phyloP scores from a whole-genome alignment of 2,329 filamentous ascomycete genomes.

The Exophiala aquamarina region DNA sequence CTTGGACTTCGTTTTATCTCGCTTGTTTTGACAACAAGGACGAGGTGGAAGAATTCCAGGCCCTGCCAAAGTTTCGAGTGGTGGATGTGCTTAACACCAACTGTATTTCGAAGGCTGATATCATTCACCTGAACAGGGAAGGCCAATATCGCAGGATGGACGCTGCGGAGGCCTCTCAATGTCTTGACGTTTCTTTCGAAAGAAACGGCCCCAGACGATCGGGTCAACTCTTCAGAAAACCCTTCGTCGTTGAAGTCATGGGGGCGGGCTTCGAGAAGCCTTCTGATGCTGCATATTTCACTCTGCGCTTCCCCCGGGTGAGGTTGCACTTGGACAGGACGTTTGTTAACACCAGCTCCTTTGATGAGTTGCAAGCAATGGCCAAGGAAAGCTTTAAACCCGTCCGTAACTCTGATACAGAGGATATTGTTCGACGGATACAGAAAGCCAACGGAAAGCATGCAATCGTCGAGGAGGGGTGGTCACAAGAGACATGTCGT shows the following conservation, averaged over 20 bases:
- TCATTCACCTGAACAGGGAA: conserved; percentile 52
- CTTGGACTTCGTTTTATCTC: conserved; percentile 79
- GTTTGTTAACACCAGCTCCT: conserved; percentile 67
- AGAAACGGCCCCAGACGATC: conserved; percentile 36
- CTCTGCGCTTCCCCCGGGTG: conserved; percentile 68
- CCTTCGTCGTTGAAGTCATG: conserved; percentile 75
- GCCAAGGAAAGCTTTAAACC: conserved; percentile 58
- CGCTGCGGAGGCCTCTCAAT: conserved; percentile 30
- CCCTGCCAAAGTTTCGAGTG: conserved; percentile 62
- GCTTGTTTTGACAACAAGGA: conserved; percentile 72
- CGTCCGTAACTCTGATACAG: conserved; percentile 54
- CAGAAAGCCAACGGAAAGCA: too few relatives aligned
- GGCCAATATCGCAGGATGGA: conserved; percentile 47
- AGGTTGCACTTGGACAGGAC: conserved; percentile 70
- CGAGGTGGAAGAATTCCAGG: conserved; percentile 51
- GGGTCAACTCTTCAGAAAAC: conserved; percentile 58
- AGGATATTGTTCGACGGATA: conserved; percentile 42
- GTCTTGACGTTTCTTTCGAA: conserved; percentile 50
- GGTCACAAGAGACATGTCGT: too few relatives aligned
- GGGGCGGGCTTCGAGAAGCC: conserved; percentile 78
- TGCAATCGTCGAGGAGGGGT: too few relatives aligned
- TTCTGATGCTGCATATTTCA: conserved; percentile 68
- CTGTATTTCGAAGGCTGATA: conserved; percentile 50
- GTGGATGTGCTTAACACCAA: conserved; percentile 60
- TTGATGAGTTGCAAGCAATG: conserved; percentile 67